Base-by-base conservation (phyloP, 768 basidiomycete species). In the Russula brevipes region DNA sequence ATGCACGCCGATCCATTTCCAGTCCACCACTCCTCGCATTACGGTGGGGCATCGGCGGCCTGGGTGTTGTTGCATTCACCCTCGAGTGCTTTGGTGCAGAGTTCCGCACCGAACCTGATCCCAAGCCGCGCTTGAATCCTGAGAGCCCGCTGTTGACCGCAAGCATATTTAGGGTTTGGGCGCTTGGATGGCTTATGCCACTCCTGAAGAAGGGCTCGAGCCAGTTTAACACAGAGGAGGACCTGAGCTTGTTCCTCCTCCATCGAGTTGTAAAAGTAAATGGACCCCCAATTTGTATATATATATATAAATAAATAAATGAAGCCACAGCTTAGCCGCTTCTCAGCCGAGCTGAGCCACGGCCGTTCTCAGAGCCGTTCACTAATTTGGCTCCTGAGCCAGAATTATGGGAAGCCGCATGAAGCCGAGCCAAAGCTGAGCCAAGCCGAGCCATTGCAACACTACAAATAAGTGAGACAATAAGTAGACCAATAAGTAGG, bases 141-240 rank as follows among this genome's bases (percentile, higher is more conserved):
- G 90, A 93, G 70, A 89, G 77, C 70, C 94, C 94, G 0, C 74
- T 87, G 1, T 69, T 87, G 17, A 87, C 83, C 0, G 89, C 94
- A 17, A 94, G 92, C 71, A 76, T 93, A 24, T 95, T 85, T 72
- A 91, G 88, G 69, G 78, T 82, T 42, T 92, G 87, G 81, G 86
- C 85, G 0, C 98, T 97, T 71, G 75, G 78, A 0, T 98, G 94
- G 94, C 82, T 98, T 78, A 91, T 89, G 1, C 81, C 82, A 0
- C 80, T 94, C 17, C 82, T 94, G 84, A 79, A 77, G 68, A 86
- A 86, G 69, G 89, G 89, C 38, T 79, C 81, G 0, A 72, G 75
- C 5, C 75, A 82, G 57, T 85, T 82, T 71, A 86, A 98, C 61
- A 88, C 88, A 1, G 93, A 96, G 72, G 81, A 87, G 35, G 96